These are phyloP conservation scores for Boletus bicolor DNA, from an alignment of 768 basidiomycete species.

Conservation along the genomic window DNA sequence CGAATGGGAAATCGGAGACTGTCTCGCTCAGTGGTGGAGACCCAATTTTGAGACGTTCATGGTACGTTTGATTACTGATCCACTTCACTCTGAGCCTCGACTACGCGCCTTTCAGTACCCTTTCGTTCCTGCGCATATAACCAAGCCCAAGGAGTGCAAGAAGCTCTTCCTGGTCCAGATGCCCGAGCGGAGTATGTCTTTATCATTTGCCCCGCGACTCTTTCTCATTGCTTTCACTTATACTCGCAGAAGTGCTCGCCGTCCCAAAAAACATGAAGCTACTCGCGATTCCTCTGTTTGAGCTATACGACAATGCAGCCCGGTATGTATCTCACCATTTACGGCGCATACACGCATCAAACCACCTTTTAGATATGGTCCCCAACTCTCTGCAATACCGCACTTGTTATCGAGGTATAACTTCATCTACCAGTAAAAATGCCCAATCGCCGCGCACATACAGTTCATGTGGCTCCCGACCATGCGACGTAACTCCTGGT, in stretches of 20 bases:
- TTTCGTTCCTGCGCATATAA: slow-evolving; percentile 92
- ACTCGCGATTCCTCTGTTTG: slow-evolving; percentile 92
- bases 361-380: slow-evolving; percentile 62
- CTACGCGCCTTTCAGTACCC: slow-evolving; percentile 61
- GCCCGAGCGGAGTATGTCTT: slow-evolving; percentile 82
- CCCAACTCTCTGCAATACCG: slow-evolving; percentile 91
- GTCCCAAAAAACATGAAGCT: slow-evolving; percentile 99
- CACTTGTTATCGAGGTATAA: slow-evolving; percentile 86
- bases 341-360: neutral
- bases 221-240: neutral
- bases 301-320: slow-evolving; percentile 96
- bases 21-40: slow-evolving; percentile 97
- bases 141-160: slow-evolving; percentile 97
- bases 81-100: neutral
- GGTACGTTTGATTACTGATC: slow-evolving; percentile 48
- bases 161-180: slow-evolving; percentile 94
- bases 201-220: neutral
- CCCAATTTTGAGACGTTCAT: slow-evolving; percentile 99
- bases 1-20: slow-evolving; percentile 96
- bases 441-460: neutral
- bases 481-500: neutral
- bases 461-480: neutral
- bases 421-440: slow-evolving; percentile 67
- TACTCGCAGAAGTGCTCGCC: slow-evolving; percentile 77
- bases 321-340: slow-evolving; percentile 41